A percentile compares a stretch with the other conserved stretches of the same genome.
phyloP scores from a whole-genome alignment of 2,329 filamentous ascomycete genomes.

The Nigrograna mackinnonii region DNA sequence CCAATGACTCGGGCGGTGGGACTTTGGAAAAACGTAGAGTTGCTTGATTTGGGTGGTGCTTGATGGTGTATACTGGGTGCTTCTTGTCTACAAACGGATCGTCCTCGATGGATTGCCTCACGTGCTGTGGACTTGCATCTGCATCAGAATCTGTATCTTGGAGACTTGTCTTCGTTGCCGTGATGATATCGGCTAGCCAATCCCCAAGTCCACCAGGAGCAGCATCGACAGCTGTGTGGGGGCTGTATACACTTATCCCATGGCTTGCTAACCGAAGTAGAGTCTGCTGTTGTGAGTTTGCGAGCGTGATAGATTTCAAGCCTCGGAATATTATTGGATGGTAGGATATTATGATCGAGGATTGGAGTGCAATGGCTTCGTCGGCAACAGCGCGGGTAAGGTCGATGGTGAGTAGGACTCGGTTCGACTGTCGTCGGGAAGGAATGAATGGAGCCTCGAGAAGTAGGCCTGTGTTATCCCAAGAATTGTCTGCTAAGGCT shows the following conservation, averaged over 20 bases:
- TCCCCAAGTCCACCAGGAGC: conserved; percentile 84
- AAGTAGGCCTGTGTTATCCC: conserved; percentile 92
- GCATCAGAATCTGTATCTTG: conserved; percentile 5
- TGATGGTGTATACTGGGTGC: conserved; percentile 47
- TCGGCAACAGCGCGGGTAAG: conserved; percentile 86
- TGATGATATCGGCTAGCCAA: conserved; percentile 89
- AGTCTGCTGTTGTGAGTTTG: conserved; percentile 83
- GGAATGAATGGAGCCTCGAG: conserved; percentile 69
- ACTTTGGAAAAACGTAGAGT: conserved; percentile 36
- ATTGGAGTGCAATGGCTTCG: conserved; percentile 79
- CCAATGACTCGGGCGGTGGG: conserved; percentile 12
- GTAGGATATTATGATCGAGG: conserved; percentile 84
- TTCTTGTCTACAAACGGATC: conserved; percentile 43
- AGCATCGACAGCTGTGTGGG: conserved; percentile 93
- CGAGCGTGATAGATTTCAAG: conserved; percentile 83
- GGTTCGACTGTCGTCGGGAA: conserved; percentile 62
- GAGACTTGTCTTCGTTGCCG: conserved; percentile 51
- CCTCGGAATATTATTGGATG: conserved; percentile 97
- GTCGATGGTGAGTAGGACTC: conserved; percentile 83
- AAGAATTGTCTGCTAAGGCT: conserved; percentile 82
- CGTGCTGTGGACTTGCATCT: conserved; percentile 8
- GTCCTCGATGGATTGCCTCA: conserved; percentile 20
- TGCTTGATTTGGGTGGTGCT: conserved; percentile 54
- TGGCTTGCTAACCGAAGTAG: conserved; percentile 80
- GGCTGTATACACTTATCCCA: conserved; percentile 93